Evolutionary conservation across 352 stramenopile species (phyloP).

Genomic region (Globisporangium middletonii): DNA sequence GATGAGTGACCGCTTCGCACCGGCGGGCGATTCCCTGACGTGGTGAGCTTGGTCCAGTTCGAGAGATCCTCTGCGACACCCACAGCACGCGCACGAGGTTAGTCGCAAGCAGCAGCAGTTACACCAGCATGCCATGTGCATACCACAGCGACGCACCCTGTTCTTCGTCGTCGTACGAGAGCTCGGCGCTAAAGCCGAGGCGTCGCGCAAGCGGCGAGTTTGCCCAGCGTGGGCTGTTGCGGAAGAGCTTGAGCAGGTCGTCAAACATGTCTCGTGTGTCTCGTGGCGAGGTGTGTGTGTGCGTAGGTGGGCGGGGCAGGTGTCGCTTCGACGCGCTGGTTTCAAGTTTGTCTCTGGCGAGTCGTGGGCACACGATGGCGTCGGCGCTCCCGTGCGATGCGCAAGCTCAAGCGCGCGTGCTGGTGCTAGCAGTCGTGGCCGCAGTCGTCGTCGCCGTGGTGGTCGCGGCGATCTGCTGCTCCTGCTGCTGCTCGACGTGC

Average conservation of each 20-base stretch:
- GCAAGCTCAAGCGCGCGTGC: too few species aligned
- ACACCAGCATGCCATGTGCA: neutral
- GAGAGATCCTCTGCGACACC: slow-evolving; percentile 34
- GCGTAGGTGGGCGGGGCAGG: neutral
- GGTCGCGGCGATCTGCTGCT: too few species aligned
- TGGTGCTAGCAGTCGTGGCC: too few species aligned
- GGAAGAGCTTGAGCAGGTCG: slow-evolving; percentile 79
- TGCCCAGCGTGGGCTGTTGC: slow-evolving; percentile 71
- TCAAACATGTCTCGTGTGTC: slow-evolving; percentile 32
- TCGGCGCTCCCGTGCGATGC: too few species aligned
- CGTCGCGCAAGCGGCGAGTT: slow-evolving; percentile 68
- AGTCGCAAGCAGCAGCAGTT: slow-evolving; percentile 6
- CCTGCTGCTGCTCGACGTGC: too few species aligned
- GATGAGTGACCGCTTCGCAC: slow-evolving; percentile 76
- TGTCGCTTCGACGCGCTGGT: slow-evolving; percentile 3
- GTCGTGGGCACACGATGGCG: too few species aligned
- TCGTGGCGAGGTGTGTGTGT: too few species aligned
- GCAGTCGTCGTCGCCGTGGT: neutral
- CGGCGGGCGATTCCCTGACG: slow-evolving; percentile 59
- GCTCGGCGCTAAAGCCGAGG: slow-evolving; percentile 60
- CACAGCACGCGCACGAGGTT: neutral
- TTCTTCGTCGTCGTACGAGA: slow-evolving; percentile 59
- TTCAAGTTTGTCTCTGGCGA: slow-evolving; percentile 10
- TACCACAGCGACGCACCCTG: slow-evolving; percentile 18
- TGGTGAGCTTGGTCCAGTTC: slow-evolving; percentile 71